Evolutionary conservation across 2,329 filamentous ascomycete species (phyloP).

Genomic region (Colletotrichum sansevieriae): DNA sequence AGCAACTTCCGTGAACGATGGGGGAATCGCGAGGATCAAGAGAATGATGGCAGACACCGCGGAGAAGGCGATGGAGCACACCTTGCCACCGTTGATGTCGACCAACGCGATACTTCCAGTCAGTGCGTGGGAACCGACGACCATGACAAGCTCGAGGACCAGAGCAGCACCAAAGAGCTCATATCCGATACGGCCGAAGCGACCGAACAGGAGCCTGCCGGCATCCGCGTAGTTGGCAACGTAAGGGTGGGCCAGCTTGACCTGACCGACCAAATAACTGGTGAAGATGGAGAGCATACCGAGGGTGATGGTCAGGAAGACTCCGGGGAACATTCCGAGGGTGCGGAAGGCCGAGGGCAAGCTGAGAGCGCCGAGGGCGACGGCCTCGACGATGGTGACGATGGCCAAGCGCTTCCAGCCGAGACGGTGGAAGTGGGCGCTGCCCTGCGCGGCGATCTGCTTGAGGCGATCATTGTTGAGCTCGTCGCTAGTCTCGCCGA

Average conservation of each 20-base stretch:
- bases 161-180: slow-evolving; percentile 74
- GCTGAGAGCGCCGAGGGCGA: slow-evolving; percentile 66
- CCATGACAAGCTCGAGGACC: slow-evolving; percentile 74
- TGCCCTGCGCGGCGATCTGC: slow-evolving; percentile 60
- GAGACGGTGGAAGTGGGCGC: slow-evolving; percentile 64
- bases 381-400: slow-evolving; percentile 68
- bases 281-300: slow-evolving; percentile 63
- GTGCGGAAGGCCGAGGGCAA: slow-evolving; percentile 65
- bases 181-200: slow-evolving; percentile 64
- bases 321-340: slow-evolving; percentile 66
- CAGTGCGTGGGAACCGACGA: slow-evolving; percentile 78
- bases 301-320: slow-evolving; percentile 57
- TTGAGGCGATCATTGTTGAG: slow-evolving; percentile 57
- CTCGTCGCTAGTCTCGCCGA: slow-evolving; percentile 45
- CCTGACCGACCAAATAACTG: slow-evolving; percentile 61
- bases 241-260: slow-evolving; percentile 65
- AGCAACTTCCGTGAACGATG: slow-evolving; percentile 63
- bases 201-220: slow-evolving; percentile 69
- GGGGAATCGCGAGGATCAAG: slow-evolving; percentile 60
- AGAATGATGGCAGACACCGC: slow-evolving; percentile 61
- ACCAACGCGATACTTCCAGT: slow-evolving; percentile 79
- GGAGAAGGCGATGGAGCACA: slow-evolving; percentile 60
- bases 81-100: slow-evolving; percentile 69
- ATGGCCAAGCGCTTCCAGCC: slow-evolving; percentile 70
- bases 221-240: slow-evolving; percentile 79